Evolutionary conservation across 2,329 filamentous ascomycete species (phyloP), one percentile per base, ranked within the genome.

Genomic region (Ophiocordyceps unilateralis): DNA sequence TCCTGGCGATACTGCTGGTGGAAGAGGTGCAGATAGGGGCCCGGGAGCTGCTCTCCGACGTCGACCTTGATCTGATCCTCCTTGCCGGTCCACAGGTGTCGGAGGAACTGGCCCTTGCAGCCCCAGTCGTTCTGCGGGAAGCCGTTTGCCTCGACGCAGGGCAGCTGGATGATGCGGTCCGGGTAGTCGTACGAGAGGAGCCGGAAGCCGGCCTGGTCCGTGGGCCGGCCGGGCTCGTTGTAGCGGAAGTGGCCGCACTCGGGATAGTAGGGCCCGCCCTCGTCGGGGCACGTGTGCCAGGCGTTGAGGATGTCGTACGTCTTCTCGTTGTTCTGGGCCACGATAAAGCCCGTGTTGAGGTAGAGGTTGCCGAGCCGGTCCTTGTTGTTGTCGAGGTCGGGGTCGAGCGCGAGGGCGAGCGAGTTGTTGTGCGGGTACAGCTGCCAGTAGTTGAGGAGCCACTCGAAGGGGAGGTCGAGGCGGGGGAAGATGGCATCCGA

Each of bases 261-360:
- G 39, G 61, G 58, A 46, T 56, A 57, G 46, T 56, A 59, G 48
- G 17, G 34, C 34, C 58, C 58, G 39, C 54, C 51, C 10, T 66
- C 62, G 38, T 63, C 54, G 22, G 64, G 57, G 48, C 64, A 67
- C 41, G 53, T 54, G 28, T 59, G 57, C 69, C 69, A 72, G 39
- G 65, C 66, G 45, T 66, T 61, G 34, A 72, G 57, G 30, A 73
- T 68, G 26, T 66, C 58, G 47, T 63, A 63, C 1, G 67, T 68
- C 47, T 61, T 62, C 15, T 60, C 53, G 49, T 67, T 67, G 53
- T 70, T 69, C 55, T 72, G 69, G 4, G 68, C 63, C 34, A 72
- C 56, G 53, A 72, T 69, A 58, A 72, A 72, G 17, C 69, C 69
- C 1, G 69, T 69, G 57, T 72, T 72, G 50, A 65, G 59, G 59